phyloP scores from a whole-genome alignment of 345 rosid species.

The Noccaea bulbosa region DNA sequence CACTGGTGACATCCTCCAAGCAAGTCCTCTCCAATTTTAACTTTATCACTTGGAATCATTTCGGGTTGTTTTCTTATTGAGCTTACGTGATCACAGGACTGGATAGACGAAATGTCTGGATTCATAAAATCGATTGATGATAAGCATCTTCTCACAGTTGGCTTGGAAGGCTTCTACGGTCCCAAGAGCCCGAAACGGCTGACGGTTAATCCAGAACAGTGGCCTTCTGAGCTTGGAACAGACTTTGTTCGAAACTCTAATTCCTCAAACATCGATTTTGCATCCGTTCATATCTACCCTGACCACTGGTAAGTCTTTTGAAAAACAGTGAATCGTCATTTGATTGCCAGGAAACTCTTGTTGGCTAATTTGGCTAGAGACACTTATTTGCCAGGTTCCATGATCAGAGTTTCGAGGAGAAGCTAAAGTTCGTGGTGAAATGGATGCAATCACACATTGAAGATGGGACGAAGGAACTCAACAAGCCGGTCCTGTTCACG shows the following conservation, averaged over 20 bases:
- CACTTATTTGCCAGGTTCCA: constrained; percentile 52
- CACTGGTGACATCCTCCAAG: constrained; percentile 83
- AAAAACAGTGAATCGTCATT: not conserved
- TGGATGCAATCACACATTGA: constrained; percentile 85
- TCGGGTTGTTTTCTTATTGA: constrained; percentile 17
- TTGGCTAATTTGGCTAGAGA: not conserved
- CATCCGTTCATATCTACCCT: constrained; percentile 84
- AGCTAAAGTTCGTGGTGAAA: constrained; percentile 56
- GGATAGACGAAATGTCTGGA: constrained; percentile 80
- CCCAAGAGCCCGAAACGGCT: constrained; percentile 66
- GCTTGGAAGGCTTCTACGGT: constrained; percentile 89
- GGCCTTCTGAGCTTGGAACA: constrained; percentile 75
- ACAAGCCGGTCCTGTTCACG: constrained; percentile 71
- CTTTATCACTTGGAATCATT: not conserved
- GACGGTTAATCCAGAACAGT: constrained; percentile 69
- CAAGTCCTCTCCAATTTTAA: constrained; percentile 42
- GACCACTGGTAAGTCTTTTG: constrained; percentile 67
- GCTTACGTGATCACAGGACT: constrained; percentile 54
- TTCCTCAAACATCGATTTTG: constrained; percentile 61
- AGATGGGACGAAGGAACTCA: constrained; percentile 65
- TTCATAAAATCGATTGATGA: constrained; percentile 77
- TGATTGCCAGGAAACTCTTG: not conserved
- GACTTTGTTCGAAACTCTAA: constrained; percentile 73
- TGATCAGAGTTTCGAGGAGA: constrained; percentile 59
- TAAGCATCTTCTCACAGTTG: constrained; percentile 78